Percentiles rank a stretch among this genome's conserved stretches.
Evolutionary conservation across 1,284 basidiomycete species (phyloP).

Genomic region (Erythrobasidium hasegawianum): DNA sequence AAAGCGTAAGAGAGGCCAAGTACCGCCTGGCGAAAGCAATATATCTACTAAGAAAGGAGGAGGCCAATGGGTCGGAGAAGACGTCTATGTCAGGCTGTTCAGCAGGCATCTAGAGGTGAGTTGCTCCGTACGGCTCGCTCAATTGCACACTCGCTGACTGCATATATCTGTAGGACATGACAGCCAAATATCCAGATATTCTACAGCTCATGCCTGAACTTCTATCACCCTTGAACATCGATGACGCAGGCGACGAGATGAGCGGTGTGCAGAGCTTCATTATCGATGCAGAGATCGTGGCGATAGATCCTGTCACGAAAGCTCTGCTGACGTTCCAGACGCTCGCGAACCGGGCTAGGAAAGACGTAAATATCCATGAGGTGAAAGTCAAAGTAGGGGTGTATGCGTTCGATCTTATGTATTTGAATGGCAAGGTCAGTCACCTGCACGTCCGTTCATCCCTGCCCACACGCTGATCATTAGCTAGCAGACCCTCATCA

Average conservation of each 20-base stretch:
- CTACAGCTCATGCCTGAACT: slow-evolving; percentile 42
- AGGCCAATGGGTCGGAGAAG: slow-evolving; percentile 44
- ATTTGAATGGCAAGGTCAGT: slow-evolving; percentile 56
- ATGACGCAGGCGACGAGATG: slow-evolving; percentile 9
- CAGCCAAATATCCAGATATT: slow-evolving; percentile 80
- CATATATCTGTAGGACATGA: slow-evolving; percentile 44
- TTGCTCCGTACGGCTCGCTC: no score
- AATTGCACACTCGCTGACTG: no score
- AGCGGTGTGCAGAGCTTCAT: slow-evolving; percentile 64
- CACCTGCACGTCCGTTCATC: slow-evolving; percentile 1
- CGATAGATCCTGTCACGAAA: slow-evolving; percentile 64
- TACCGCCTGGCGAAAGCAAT: slow-evolving; percentile 28
- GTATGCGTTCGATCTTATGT: slow-evolving; percentile 58
- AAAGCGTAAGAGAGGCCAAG: slow-evolving; percentile 23
- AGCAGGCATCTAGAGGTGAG: slow-evolving; percentile 83
- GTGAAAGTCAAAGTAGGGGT: slow-evolving; percentile 58
- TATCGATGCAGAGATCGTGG: slow-evolving; percentile 71
- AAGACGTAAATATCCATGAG: slow-evolving; percentile 68
- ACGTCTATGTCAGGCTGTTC: slow-evolving; percentile 66
- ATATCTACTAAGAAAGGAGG: slow-evolving; percentile 34
- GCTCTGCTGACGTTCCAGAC: slow-evolving; percentile 77
- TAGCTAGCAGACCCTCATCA: slow-evolving; percentile 62
- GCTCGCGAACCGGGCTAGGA: slow-evolving; percentile 75
- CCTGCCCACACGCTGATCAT: background rate
- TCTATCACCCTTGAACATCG: slow-evolving; percentile 41